These are phyloP conservation scores for Apophysomyces trapeziformis DNA, from an alignment of 371 early-diverging fungal genomes.

Conservation along the genomic window DNA sequence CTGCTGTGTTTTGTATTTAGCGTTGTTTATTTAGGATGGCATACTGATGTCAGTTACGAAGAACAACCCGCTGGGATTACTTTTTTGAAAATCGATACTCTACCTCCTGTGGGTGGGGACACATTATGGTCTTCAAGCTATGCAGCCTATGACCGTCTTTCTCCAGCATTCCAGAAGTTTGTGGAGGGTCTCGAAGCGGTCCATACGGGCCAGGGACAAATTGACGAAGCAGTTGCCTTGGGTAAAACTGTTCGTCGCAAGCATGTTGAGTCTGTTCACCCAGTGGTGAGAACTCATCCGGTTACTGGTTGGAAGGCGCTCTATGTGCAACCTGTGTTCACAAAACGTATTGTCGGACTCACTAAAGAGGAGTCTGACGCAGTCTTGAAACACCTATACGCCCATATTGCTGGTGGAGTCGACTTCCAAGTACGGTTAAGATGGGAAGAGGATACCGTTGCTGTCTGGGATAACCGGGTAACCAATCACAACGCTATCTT, in stretches of 20 bases:
- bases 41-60: constrained; percentile 68
- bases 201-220: constrained; percentile 58
- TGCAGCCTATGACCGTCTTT: constrained; percentile 61
- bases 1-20: constrained; percentile 14
- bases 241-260: constrained; percentile 53
- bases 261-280: constrained; percentile 53
- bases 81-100: constrained; percentile 55
- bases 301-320: constrained; percentile 73
- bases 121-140: constrained; percentile 65
- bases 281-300: constrained; percentile 70
- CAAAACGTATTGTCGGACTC: constrained; percentile 61
- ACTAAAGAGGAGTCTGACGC: constrained; percentile 60
- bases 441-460: constrained; percentile 61
- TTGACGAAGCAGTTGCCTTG: constrained; percentile 31
- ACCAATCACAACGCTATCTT: constrained; percentile 57
- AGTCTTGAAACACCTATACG: constrained; percentile 56
- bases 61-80: constrained; percentile 61
- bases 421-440: constrained; percentile 71
- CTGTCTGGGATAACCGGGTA: constrained; percentile 66
- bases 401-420: constrained; percentile 49
- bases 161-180: constrained; percentile 54
- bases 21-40: constrained; percentile 38
- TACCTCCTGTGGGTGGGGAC: constrained; percentile 62
- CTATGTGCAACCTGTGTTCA: constrained; percentile 65
- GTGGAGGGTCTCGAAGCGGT: constrained; percentile 67